These are phyloP conservation scores for Fonsecaea pedrosoi DNA, from an alignment of 2,329 filamentous ascomycete species.

Conservation along the genomic window DNA sequence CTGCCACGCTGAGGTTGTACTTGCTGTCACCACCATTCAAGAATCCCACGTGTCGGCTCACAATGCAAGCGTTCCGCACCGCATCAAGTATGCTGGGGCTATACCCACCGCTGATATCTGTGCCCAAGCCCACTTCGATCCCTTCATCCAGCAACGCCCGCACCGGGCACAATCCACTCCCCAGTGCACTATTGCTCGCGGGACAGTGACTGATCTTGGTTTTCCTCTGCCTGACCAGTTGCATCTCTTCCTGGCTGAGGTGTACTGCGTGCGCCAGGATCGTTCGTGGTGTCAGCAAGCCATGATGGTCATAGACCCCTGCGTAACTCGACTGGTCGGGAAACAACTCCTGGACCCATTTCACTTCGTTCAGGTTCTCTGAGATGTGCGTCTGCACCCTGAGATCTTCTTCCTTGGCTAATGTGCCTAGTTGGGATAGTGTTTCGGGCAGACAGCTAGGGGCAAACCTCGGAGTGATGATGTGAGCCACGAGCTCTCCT, in stretches of 20 bases:
- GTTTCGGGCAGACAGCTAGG: constrained; percentile 60
- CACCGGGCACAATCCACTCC: constrained; percentile 78
- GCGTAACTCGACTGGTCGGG: constrained; percentile 70
- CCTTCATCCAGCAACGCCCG: constrained; percentile 75
- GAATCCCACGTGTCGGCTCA: constrained; percentile 74
- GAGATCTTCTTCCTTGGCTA: constrained; percentile 67
- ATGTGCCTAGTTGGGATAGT: constrained; percentile 67
- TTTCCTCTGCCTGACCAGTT: constrained; percentile 65
- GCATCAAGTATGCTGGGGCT: constrained; percentile 80
- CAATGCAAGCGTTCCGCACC: constrained; percentile 79
- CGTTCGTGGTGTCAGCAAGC: constrained; percentile 73
- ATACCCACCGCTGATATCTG: constrained; percentile 89
- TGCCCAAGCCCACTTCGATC: constrained; percentile 82
- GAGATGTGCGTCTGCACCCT: constrained; percentile 85
- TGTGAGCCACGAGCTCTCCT: constrained; percentile 69
- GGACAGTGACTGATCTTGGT: constrained; percentile 85
- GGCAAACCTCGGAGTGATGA: constrained; percentile 75
- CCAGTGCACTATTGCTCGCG: constrained; percentile 81
- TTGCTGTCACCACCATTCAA: constrained; percentile 41
- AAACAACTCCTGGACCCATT: constrained; percentile 73
- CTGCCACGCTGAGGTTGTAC: constrained; percentile 66
- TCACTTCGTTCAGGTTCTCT: constrained; percentile 78
- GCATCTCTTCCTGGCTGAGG: constrained; percentile 70
- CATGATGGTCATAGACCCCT: constrained; percentile 76
- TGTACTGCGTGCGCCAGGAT: constrained; percentile 88